Base-by-base conservation (phyloP, 768 basidiomycete species). In the Tylopilus felleus region DNA sequence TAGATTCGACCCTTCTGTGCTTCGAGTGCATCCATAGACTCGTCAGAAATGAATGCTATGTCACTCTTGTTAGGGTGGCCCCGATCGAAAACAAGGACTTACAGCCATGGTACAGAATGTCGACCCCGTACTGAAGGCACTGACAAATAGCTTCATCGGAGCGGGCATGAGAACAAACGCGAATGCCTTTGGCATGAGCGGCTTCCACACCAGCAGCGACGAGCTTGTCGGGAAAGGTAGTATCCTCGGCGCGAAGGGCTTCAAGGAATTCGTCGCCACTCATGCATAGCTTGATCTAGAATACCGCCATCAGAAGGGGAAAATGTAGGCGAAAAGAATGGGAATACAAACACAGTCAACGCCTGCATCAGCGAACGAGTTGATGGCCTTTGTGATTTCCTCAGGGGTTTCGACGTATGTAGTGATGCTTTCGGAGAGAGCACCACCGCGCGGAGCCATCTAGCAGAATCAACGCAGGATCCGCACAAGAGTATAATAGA, bases 151-250 rank as follows among this genome's bases (percentile, higher is more conserved):
- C 60, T 19, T 62, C 54, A 33, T 73, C 73, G 10, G 73, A 71
- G 29, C 73, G 68, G 5, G 71, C 71, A 54, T 73, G 72, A 10
- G 72, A 69, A 40, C 73, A 73, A 23, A 70, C 71, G 39, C 73
- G 73, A 16, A 74, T 67, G 8, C 73, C 73, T 31, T 46, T 62
- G 21, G 66, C 60, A 49, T 73, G 72, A 17, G 72, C 72, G 8
- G 63, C 66, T 60, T 73, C 69, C 4, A 71, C 64, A 19, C 65
- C 71, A n/a, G 71, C 65, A 17, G 65, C 70, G 1, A 71, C 71
- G 5, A 70, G 57, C 44, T 67, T 60, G 25, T 73, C 73, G 0
- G 67, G 38, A 51, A 74, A 73, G 9, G 73, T 74, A 10, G 56
- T 72, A 38, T 65, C 63, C 50, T 73, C 72, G 5, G 73, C 70